A percentile compares a stretch with the other conserved stretches of the same genome.
Conservation (phyloP, 495 filamentous ascomycete genomes). For the Evernia prunastri region DNA sequence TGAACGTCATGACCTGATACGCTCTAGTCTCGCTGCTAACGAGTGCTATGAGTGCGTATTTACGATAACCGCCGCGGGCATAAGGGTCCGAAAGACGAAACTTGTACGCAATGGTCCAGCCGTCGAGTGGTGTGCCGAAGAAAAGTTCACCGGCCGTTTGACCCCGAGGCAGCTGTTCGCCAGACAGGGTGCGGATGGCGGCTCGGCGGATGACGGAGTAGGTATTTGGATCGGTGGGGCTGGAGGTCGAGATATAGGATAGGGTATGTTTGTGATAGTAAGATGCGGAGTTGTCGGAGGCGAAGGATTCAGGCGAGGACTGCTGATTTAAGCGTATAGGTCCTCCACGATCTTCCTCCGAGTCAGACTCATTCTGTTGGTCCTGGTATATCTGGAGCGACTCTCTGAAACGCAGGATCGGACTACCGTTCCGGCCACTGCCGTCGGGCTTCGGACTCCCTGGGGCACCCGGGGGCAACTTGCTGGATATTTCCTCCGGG, state of each 20-base stretch:
- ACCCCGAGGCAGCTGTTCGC: slow-evolving; percentile 74
- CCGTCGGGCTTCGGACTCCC: slow-evolving; percentile 45
- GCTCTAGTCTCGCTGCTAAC: slow-evolving; percentile 63
- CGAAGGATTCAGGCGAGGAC: slow-evolving; percentile 31
- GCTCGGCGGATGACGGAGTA: slow-evolving; percentile 81
- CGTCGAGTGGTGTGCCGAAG: slow-evolving; percentile 74
- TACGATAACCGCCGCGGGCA: slow-evolving; percentile 76
- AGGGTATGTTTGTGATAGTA: slow-evolving; percentile 70
- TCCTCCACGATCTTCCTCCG: slow-evolving; percentile 34
- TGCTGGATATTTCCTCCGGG: slow-evolving; percentile 48
- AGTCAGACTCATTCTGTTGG: slow-evolving; percentile 33
- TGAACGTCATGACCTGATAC: slow-evolving; percentile 65
- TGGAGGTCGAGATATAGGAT: slow-evolving; percentile 80
- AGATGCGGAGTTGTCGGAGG: slow-evolving; percentile 37
- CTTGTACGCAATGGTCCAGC: slow-evolving; percentile 88
- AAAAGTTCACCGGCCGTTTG: slow-evolving; percentile 72
- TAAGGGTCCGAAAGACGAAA: slow-evolving; percentile 85
- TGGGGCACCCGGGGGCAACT: slow-evolving; percentile 48
- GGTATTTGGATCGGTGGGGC: slow-evolving; percentile 65
- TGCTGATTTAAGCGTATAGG: slow-evolving; percentile 30
- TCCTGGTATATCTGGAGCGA: slow-evolving; percentile 42
- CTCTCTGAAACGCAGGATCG: slow-evolving; percentile 51
- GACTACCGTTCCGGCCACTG: slow-evolving; percentile 47
- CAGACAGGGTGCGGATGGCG: slow-evolving; percentile 77
- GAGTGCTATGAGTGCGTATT: slow-evolving; percentile 84